Evolutionary conservation across 305 asterid genomes (phyloP).

Genomic region (Fraxinus xanthoxyloides): DNA sequence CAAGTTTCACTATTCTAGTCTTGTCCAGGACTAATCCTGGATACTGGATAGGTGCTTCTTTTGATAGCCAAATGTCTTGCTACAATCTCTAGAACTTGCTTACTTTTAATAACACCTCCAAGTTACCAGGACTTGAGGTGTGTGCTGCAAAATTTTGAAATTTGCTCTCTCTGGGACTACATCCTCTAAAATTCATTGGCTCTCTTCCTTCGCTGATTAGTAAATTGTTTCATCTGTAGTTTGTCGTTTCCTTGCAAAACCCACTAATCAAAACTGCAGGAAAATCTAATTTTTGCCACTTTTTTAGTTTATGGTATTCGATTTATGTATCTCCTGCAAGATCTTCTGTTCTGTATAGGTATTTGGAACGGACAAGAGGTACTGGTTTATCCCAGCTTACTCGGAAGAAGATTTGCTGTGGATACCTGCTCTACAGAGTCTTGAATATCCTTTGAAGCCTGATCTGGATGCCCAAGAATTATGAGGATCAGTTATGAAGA

Average conservation of each 20-base stretch:
- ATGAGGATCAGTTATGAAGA: constrained; percentile 25
- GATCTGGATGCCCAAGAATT: constrained; percentile 73
- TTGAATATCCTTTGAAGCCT: constrained; percentile 87
- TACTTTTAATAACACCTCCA: not conserved
- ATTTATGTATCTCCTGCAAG: not conserved
- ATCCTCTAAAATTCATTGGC: not conserved
- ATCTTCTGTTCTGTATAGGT: constrained; percentile 43
- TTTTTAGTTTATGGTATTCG: not conserved
- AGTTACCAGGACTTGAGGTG: not conserved
- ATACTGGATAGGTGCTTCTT: not conserved
- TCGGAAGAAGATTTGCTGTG: constrained; percentile 80
- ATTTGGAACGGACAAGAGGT: constrained; percentile 72
- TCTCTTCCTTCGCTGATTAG: not conserved
- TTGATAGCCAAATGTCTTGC: not conserved
- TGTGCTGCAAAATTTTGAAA: not conserved
- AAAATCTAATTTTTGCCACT: not conserved
- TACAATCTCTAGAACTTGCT: not conserved
- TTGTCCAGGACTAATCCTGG: not conserved
- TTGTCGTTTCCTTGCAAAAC: not conserved
- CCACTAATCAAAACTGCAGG: not conserved
- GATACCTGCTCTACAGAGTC: constrained; percentile 89
- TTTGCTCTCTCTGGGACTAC: not conserved
- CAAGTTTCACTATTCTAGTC: not conserved
- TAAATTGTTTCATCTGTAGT: not conserved
- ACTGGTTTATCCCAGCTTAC: constrained; percentile 88